Percentiles rank a stretch among this genome's conserved stretches.
These are phyloP conservation scores for Cyclostephanos tholiformis DNA, from an alignment of 108 stramenopile genomes.

Conservation along the genomic window DNA sequence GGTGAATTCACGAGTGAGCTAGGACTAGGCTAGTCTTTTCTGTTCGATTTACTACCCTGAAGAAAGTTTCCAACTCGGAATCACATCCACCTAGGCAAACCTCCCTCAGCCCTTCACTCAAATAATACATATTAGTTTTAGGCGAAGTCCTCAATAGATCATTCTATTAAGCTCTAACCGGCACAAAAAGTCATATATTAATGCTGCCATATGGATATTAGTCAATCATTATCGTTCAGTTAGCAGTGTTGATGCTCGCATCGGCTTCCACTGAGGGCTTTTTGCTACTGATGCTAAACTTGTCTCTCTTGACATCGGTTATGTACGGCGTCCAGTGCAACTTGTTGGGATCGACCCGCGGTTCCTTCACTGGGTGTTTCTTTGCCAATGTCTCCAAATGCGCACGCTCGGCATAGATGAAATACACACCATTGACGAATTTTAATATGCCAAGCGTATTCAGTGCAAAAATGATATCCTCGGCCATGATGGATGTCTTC, in stretches of 20 bases:
- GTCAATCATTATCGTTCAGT: neutral
- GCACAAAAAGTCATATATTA: too few species aligned
- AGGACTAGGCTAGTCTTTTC: too few species aligned
- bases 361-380: conserved; percentile 95
- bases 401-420: conserved; percentile 83
- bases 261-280: conserved; percentile 62
- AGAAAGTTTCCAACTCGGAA: too few species aligned
- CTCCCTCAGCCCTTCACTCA: too few species aligned
- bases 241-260: neutral
- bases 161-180: too few species aligned
- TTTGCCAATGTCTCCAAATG: conserved; percentile 76
- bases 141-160: too few species aligned
- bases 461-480: conserved; percentile 95
- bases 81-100: too few species aligned
- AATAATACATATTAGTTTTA: too few species aligned
- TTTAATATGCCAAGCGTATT: conserved; percentile 91
- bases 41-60: too few species aligned
- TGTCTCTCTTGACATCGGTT: conserved; percentile 95
- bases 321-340: conserved; percentile 98
- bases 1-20: too few species aligned
- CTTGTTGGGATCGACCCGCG: conserved; percentile 84
- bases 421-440: conserved; percentile 90
- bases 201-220: neutral
- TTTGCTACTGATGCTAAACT: conserved; percentile 96
- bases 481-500: conserved; percentile 95